Conservation (phyloP, 768 basidiomycete genomes). For the Podaxis carcinomalis region DNA sequence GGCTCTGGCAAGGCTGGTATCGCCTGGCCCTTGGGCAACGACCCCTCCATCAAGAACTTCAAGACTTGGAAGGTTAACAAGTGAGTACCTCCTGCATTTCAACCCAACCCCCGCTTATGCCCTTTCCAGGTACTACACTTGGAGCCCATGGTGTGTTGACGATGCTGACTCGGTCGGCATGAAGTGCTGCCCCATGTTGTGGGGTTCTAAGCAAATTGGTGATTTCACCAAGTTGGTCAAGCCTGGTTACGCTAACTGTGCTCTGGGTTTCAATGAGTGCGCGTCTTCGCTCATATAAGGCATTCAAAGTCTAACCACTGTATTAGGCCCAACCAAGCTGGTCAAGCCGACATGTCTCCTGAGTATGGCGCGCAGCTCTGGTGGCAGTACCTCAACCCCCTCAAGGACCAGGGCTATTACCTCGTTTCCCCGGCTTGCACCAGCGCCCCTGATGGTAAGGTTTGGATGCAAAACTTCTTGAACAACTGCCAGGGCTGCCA, state of each 20-base stretch:
- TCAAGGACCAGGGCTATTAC: slow-evolving; percentile 49
- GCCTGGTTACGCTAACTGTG: slow-evolving; percentile 45
- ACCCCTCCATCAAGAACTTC: slow-evolving; percentile 47
- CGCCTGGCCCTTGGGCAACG: slow-evolving; percentile 62
- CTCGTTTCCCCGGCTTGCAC: slow-evolving; percentile 69
- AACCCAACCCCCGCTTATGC: background rate
- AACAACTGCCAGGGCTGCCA: slow-evolving; percentile 44
- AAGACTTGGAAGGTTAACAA: slow-evolving; percentile 35
- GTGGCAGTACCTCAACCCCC: slow-evolving; percentile 56
- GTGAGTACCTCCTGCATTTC: slow-evolving; percentile 27
- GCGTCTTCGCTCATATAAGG: slow-evolving; percentile 18
- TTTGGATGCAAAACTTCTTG: slow-evolving; percentile 66
- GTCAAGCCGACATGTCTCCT: slow-evolving; percentile 61
- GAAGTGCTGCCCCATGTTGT: slow-evolving; percentile 62
- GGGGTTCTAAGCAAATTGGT: slow-evolving; percentile 50
- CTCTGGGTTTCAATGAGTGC: slow-evolving; percentile 74
- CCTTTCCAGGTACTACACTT: slow-evolving; percentile 51
- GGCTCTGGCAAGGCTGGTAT: slow-evolving; percentile 50
- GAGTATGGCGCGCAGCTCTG: slow-evolving; percentile 48
- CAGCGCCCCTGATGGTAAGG: slow-evolving; percentile 48
- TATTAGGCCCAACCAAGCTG: slow-evolving; percentile 59
- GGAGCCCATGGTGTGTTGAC: slow-evolving; percentile 44
- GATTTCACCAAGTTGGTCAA: slow-evolving; percentile 46
- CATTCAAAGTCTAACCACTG: background rate
- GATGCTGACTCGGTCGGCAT: slow-evolving; percentile 41